Conservation (phyloP, 1,139 yeast genomes). For the Hanseniaspora gamundiae region DNA sequence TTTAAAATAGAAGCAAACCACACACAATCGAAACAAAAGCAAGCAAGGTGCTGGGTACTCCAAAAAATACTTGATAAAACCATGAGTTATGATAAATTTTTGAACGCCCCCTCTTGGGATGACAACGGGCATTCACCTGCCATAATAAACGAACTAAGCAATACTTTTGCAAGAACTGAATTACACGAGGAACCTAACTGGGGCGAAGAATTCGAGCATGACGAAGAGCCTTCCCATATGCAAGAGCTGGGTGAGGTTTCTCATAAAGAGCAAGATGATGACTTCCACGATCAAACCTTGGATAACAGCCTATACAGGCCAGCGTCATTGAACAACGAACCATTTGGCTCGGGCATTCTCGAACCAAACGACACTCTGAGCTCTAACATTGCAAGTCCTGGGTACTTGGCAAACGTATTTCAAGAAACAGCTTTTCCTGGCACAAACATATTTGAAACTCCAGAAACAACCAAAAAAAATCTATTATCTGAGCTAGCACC, state of each 20-base stretch:
- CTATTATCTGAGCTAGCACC: conserved; percentile 18
- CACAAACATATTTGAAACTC: conserved; percentile 2
- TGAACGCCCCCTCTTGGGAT: conserved; percentile 23
- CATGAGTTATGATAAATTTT: conserved; percentile 18
- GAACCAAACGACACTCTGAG: background rate
- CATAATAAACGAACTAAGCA: conserved; percentile 13
- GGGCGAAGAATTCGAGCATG: conserved; percentile 8
- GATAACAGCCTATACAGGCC: background rate
- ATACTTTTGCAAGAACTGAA: conserved; percentile 13
- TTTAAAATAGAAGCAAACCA: too few relatives aligned
- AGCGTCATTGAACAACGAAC: background rate
- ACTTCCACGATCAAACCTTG: background rate
- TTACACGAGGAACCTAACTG: conserved; percentile 12
- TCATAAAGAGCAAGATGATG: conserved; percentile 8
- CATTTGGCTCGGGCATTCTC: too few relatives aligned
- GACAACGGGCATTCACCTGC: conserved; percentile 11
- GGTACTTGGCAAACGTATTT: background rate
- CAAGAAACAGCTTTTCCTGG: conserved; percentile 1
- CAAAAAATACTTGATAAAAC: too few relatives aligned
- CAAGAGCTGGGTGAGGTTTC: conserved; percentile 9
- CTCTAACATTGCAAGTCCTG: conserved; percentile 2
- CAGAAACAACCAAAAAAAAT: conserved; percentile 5
- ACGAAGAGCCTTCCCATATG: conserved; percentile 9
- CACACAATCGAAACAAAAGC: too few relatives aligned
- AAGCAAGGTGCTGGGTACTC: too few relatives aligned